Evolutionary conservation across 2,329 filamentous ascomycete genomes (phyloP), one percentile per base, ranked within the genome.

Genomic region (Hypoxylon sp.): DNA sequence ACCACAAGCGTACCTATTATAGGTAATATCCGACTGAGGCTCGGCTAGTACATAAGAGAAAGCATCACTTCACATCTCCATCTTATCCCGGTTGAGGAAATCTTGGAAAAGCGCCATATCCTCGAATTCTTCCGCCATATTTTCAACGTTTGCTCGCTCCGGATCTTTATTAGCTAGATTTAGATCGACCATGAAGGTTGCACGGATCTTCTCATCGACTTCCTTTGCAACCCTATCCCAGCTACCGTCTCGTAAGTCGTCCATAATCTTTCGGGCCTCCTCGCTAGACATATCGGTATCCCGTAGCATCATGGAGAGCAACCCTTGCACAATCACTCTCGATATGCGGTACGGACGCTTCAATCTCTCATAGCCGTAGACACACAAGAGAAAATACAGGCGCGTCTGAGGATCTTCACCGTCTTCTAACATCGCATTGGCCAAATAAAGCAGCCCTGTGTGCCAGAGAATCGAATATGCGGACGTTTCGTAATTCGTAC

Each of bases 391-490:
- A 14, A 42, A 19, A n/a, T 42, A 42, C n/a, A 42, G 39, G n/a
- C 39, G 39, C 6, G 39, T 42, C 10, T 42, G n/a, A 19, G 39
- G 39, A 42, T 42, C 39, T 8, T 42, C 39, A n/a, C 39, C 3
- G n/a, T 42, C 8, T 19, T 42, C 39, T 42, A 42, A 5, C 39
- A 42, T 42, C 0, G 39, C 39, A 42, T 42, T 42, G 5, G 39
- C 39, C n/a, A 42, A 19, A 3, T 42, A 42, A 10, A 42, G 39
- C 39, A 42, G 39, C 5, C 39, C 39, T 8, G 39, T 42, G 9
- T 42, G 39, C 39, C 39, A 42, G n/a, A 42, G 39, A 9, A 42
- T 42, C 39, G 39, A 42, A 42, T 42, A 42, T 42, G 39, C 39
- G 6, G 39, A 42, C n/a, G 39, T 42, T 14, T 42, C 39, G 39